phyloP scores from a whole-genome alignment of 352 stramenopile species.

The Globisporangium sylvaticum region DNA sequence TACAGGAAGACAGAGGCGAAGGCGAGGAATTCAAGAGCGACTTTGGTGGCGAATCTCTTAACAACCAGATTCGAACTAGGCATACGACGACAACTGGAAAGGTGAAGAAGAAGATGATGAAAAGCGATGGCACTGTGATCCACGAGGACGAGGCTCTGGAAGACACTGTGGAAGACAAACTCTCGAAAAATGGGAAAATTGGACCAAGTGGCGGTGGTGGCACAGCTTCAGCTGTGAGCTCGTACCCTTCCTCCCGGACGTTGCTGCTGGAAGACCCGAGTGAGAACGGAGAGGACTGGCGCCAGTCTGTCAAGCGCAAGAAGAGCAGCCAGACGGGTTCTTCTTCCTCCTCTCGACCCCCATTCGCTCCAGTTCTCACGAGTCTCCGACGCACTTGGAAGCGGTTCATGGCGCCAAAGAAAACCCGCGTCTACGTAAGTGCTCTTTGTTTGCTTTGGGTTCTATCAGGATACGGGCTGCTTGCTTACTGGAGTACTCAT shows the following conservation, averaged over 20 bases:
- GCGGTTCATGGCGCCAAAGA: constrained; percentile 25
- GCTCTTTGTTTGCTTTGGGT: not conserved
- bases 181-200: not conserved
- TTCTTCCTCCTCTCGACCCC: not conserved
- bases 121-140: not conserved
- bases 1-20: not conserved
- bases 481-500: not conserved
- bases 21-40: not conserved
- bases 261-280: constrained; percentile 16
- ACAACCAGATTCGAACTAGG: not conserved
- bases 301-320: constrained; percentile 14
- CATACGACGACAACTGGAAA: not conserved
- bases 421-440: constrained; percentile 38
- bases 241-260: constrained; percentile 23
- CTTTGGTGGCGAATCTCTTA: too few species aligned
- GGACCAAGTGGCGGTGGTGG: not conserved
- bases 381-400: constrained; percentile 22
- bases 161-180: constrained; percentile 12
- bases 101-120: not conserved
- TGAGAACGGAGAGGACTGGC: constrained; percentile 3
- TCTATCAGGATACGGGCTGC: too few species aligned
- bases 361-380: constrained; percentile 14
- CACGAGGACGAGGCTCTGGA: not conserved
- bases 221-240: constrained; percentile 8
- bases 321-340: constrained; percentile 1